These are phyloP conservation scores for Eimeria brunetti DNA, from an alignment of 169 alveolate species.

Conservation along the genomic window DNA sequence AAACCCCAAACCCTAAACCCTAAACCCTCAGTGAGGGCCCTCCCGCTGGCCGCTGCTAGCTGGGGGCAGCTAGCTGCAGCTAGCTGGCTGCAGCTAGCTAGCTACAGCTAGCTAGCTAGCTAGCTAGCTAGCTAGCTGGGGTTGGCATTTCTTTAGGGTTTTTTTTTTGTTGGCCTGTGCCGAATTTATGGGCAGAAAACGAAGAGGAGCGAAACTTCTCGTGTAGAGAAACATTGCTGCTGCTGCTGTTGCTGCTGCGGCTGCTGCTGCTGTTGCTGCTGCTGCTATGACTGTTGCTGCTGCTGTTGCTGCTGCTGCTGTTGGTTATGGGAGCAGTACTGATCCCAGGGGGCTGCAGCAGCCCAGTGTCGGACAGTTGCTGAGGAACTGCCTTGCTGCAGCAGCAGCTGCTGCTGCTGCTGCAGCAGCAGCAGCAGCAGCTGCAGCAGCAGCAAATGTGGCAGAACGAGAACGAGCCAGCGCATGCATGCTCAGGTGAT, in stretches of 20 bases:
- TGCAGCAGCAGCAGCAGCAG: too few relatives aligned
- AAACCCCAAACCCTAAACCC: conserved; percentile 29
- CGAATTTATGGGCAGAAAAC: background rate
- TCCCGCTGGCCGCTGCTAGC: background rate
- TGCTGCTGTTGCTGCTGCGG: background rate
- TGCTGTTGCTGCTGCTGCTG: too few relatives aligned
- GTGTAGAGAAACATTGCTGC: too few relatives aligned
- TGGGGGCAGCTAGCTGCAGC: background rate
- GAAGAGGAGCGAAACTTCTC: too few relatives aligned
- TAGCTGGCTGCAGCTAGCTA: background rate
- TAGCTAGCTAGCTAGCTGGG: background rate
- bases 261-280: background rate
- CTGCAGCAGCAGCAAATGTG: too few relatives aligned
- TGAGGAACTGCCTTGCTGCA: too few relatives aligned
- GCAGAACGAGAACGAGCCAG: too few relatives aligned
- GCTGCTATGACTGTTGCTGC: background rate
- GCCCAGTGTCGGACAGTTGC: too few relatives aligned
- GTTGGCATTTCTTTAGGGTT: background rate
- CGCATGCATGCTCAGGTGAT: too few relatives aligned
- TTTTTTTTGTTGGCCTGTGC: background rate
- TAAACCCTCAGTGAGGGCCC: background rate
- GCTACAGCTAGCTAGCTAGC: background rate
- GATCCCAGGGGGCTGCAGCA: too few relatives aligned
- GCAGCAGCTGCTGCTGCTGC: too few relatives aligned
- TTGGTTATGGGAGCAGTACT: too few relatives aligned